Percentiles rank a stretch among this genome's conserved stretches.
Evolutionary conservation across 2,329 filamentous ascomycete genomes (phyloP).

Genomic region (Exophiala oligosperma): DNA sequence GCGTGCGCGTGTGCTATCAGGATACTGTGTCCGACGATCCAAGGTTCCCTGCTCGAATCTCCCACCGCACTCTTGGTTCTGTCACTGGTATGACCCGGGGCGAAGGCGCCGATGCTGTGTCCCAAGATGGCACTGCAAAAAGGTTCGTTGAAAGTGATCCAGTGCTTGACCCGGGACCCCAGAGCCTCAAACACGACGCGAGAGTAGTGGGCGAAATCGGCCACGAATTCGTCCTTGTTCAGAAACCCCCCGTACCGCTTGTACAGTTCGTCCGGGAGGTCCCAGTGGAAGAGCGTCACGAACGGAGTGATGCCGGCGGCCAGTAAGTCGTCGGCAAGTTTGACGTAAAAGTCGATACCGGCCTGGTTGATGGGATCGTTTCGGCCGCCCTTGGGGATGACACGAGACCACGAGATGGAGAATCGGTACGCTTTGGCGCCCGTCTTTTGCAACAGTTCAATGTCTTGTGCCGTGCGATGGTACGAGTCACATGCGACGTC

Average conservation of each 20-base stretch:
- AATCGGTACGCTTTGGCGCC: slow-evolving; percentile 79
- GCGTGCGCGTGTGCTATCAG: slow-evolving; percentile 77
- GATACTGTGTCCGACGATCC: slow-evolving; percentile 79
- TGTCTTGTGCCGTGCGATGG: slow-evolving; percentile 74
- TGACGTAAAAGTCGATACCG: slow-evolving; percentile 75
- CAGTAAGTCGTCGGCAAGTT: slow-evolving; percentile 75
- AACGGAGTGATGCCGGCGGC: slow-evolving; percentile 76
- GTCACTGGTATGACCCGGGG: slow-evolving; percentile 79
- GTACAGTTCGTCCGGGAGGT: slow-evolving; percentile 75
- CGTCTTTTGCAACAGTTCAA: slow-evolving; percentile 71
- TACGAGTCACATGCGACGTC: slow-evolving; percentile 84
- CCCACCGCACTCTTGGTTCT: slow-evolving; percentile 68
- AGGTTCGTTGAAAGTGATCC: slow-evolving; percentile 90
- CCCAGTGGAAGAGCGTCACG: slow-evolving; percentile 86
- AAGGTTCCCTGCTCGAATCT: slow-evolving; percentile 74
- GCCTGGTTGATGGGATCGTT: slow-evolving; percentile 77
- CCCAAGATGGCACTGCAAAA: slow-evolving; percentile 82
- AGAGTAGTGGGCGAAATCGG: slow-evolving; percentile 78
- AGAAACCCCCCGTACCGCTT: slow-evolving; percentile 79
- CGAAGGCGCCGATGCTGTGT: slow-evolving; percentile 75
- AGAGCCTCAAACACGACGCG: slow-evolving; percentile 73
- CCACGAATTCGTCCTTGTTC: slow-evolving; percentile 78
- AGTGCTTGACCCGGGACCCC: slow-evolving; percentile 74
- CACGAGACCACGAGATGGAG: slow-evolving; percentile 78
- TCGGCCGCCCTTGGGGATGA: slow-evolving; percentile 82